A percentile compares a stretch with the other conserved stretches of the same genome.
Evolutionary conservation across 768 basidiomycete genomes (phyloP).

Genomic region (Mycena galericulata): DNA sequence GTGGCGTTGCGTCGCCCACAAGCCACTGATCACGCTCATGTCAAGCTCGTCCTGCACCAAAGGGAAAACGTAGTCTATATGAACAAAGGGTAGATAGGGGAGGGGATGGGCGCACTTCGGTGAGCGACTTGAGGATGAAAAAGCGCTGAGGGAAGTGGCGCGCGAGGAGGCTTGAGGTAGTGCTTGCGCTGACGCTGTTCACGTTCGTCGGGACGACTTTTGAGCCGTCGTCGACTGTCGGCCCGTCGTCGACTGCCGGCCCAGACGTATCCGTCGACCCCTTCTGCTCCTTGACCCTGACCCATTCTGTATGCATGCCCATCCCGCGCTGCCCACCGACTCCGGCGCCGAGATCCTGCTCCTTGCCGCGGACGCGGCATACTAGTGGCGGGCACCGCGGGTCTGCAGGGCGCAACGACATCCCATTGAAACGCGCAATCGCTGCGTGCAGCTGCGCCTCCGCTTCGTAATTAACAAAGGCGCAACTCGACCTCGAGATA

Average conservation of each 20-base stretch:
- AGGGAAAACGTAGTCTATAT: slow-evolving; percentile 31
- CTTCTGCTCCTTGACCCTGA: slow-evolving; percentile 57
- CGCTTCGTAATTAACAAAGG: slow-evolving; percentile 89
- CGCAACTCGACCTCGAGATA: slow-evolving; percentile 91
- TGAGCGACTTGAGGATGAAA: slow-evolving; percentile 15
- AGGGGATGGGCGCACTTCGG: neutral
- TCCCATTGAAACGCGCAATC: slow-evolving; percentile 78
- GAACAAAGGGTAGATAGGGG: neutral
- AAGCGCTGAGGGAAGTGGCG: slow-evolving; percentile 16
- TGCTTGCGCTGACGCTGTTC: neutral
- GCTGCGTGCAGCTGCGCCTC: slow-evolving; percentile 72
- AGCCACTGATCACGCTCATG: slow-evolving; percentile 77
- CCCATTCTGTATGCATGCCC: slow-evolving; percentile 84
- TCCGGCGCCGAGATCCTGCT: slow-evolving; percentile 89
- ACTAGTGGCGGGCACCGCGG: slow-evolving; percentile 80
- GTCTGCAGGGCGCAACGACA: slow-evolving; percentile 75
- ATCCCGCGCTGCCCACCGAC: slow-evolving; percentile 91
- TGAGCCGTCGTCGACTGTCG: slow-evolving; percentile 50
- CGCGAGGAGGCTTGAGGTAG: slow-evolving; percentile 4
- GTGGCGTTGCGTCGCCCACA: slow-evolving; percentile 95
- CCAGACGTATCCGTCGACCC: slow-evolving; percentile 34
- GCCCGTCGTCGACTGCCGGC: slow-evolving; percentile 35
- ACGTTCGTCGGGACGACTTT: slow-evolving; percentile 41
- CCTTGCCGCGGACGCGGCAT: slow-evolving; percentile 81
- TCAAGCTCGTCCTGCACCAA: slow-evolving; percentile 76